Conservation (phyloP, 225 moss, liverwort and hornwort genomes). For the Rhytidiadelphus loreus region DNA sequence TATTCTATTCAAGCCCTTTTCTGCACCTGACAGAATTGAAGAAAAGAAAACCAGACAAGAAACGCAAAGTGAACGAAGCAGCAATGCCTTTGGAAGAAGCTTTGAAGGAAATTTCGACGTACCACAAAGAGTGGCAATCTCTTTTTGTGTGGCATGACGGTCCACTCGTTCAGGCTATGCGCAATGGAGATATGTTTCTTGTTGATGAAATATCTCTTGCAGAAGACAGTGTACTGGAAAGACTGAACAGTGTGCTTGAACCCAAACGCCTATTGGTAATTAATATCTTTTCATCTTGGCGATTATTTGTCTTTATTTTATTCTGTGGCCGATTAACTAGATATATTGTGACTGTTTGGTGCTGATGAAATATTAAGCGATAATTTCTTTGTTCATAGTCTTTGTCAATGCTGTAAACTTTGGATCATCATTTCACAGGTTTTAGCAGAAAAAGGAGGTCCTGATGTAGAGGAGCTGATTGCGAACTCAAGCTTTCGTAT, state of each 20-base stretch:
- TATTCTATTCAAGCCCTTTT: not conserved
- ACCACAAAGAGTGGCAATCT: constrained; percentile 80
- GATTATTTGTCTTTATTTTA: not conserved
- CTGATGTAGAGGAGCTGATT: constrained; percentile 69
- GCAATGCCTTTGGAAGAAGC: constrained; percentile 25
- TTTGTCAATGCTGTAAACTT: not conserved
- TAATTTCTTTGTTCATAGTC: not conserved
- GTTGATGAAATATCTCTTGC: constrained; percentile 98
- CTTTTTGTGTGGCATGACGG: constrained; percentile 96
- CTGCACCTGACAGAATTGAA: constrained; percentile 24
- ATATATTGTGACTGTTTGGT: not conserved
- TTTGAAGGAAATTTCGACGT: constrained; percentile 36
- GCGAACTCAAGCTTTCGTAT: constrained; percentile 63
- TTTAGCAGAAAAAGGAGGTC: constrained; percentile 88
- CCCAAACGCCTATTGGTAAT: constrained; percentile 87
- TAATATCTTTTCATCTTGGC: not conserved
- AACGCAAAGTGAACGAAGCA: constrained; percentile 14
- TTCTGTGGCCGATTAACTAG: not conserved
- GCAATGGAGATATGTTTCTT: constrained; percentile 82
- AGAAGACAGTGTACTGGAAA: constrained; percentile 92
- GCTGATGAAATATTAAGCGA: not conserved
- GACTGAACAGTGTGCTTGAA: constrained; percentile 90
- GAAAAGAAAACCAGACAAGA: constrained; percentile 32
- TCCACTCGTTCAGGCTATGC: constrained; percentile 92
- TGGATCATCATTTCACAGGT: constrained; percentile 39